phyloP scores from a whole-genome alignment of 202 grass and related monocot genomes.

The Thinopyrum obtusiflorum region DNA sequence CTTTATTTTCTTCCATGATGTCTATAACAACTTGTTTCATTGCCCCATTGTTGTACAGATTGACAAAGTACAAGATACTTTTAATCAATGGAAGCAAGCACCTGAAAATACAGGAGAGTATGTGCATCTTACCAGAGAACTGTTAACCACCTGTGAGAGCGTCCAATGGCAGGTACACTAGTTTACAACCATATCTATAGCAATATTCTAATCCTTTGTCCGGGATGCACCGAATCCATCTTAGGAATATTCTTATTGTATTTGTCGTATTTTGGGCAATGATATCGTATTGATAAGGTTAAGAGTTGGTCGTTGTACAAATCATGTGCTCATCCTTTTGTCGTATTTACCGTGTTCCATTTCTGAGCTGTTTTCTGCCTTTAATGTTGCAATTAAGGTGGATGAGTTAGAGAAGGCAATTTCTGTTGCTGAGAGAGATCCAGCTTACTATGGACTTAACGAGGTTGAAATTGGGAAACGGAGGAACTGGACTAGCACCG shows the following conservation, averaged over 20 bases:
- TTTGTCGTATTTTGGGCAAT: background rate
- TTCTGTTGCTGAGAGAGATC: constrained; percentile 72
- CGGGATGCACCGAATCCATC: background rate
- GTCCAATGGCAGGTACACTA: constrained; percentile 76
- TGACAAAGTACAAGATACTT: constrained; percentile 73
- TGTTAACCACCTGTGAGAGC: constrained; percentile 80
- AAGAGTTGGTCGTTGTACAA: background rate
- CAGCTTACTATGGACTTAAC: constrained; percentile 80
- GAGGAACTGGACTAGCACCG: constrained; percentile 64
- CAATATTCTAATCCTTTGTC: background rate
- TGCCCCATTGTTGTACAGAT: constrained; percentile 43
- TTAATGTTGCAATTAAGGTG: constrained; percentile 53
- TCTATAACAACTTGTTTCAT: background rate
- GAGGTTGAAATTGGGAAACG: constrained; percentile 71
- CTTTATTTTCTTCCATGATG: background rate
- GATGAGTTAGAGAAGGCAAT: constrained; percentile 92
- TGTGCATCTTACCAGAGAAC: constrained; percentile 72
- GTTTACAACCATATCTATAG: background rate
- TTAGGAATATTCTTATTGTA: background rate
- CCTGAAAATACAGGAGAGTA: constrained; percentile 71
- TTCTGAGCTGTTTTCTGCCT: background rate
- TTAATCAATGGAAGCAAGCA: constrained; percentile 74
- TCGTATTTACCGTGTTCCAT: background rate
- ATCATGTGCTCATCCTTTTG: background rate
- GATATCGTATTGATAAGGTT: background rate